Base-by-base conservation (phyloP, 352 stramenopile genomes). In the Pythium inflatum region DNA sequence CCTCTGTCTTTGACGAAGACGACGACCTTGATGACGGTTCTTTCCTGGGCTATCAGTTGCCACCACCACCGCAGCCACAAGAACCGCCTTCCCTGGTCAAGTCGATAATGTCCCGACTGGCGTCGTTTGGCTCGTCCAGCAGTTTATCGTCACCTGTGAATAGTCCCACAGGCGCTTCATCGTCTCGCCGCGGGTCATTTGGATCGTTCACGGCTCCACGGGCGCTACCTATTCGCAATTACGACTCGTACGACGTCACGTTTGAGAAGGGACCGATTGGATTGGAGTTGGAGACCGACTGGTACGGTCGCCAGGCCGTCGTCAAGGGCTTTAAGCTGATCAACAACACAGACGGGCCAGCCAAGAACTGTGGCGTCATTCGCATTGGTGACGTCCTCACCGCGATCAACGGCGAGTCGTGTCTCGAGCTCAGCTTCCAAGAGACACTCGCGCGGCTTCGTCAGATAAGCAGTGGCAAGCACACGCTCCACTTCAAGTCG, bases 401-500 rank as follows among this genome's bases (percentile, higher is more conserved):
- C 22, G 79, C 84, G 8, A 89, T 92, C 69, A 89, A 92, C 45
- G 82, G 82, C 27, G 68, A 80, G 33, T 88, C 82, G n/a, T 91
- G 81, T 48, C 76, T 91, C 25, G 83, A 90, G 41, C 83, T 92
- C 62, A 77, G 71, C 43, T 91, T 92, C 55, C 74, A 84, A 40
- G 76, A 86, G 43, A 90, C 82, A 4, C 69, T 92, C 1, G 77
- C 76, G 7, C 66, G 66, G 22, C 73, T 91, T 49, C 80, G 80
- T 20, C 24, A 71, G 3, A 73, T 87, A 40, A 82, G 79, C 22
- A 64, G 72, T 40, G 74, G 71, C 14, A 67, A 64, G 0, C 85
- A 92, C 68, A 80, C 75, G 27, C 73, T 94, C 50, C 87, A 91
- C 55, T 94, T 94, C 58, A 91, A 89, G 56, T 91, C 83, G 0